A percentile compares a stretch with the other conserved stretches of the same genome.
phyloP scores from a whole-genome alignment of 768 basidiomycete genomes.

The Boletus pseudo-olivaceus region DNA sequence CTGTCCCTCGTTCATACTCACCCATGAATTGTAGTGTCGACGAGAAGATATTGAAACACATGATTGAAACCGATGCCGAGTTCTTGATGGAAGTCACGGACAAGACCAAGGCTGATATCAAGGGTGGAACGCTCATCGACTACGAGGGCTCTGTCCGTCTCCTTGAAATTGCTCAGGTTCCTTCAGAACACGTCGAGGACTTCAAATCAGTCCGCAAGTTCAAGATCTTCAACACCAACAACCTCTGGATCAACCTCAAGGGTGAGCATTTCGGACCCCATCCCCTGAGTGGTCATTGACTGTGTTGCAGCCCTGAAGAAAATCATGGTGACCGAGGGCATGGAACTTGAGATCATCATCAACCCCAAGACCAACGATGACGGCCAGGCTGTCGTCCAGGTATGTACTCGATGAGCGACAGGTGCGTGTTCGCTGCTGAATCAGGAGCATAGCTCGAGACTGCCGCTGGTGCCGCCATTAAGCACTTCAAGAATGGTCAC shows the following conservation, averaged over 20 bases:
- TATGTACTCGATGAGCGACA: conserved; percentile 9
- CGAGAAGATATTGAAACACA: conserved; percentile 61
- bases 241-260: conserved; percentile 54
- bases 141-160: conserved; percentile 64
- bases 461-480: conserved; percentile 72
- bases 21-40: conserved; percentile 47
- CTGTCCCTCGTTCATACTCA: conserved; percentile 1
- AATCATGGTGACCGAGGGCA: conserved; percentile 60
- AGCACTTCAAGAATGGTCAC: conserved; percentile 62
- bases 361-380: conserved; percentile 69
- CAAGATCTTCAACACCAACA: conserved; percentile 79
- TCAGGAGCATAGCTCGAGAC: conserved; percentile 53
- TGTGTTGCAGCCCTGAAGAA: conserved; percentile 58
- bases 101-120: conserved; percentile 81
- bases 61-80: conserved; percentile 61
- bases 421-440: neutral
- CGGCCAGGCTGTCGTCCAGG: conserved; percentile 69
- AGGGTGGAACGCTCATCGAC: conserved; percentile 68
- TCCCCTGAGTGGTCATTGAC: neutral
- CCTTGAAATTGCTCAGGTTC: conserved; percentile 76
- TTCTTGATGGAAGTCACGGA: conserved; percentile 78
- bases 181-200: conserved; percentile 67
- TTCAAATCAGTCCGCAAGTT: conserved; percentile 77
- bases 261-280: conserved; percentile 25
- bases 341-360: conserved; percentile 80